Evolutionary conservation across 2,329 filamentous ascomycete species (phyloP).

Genomic region (Calonectria pauciramosa): DNA sequence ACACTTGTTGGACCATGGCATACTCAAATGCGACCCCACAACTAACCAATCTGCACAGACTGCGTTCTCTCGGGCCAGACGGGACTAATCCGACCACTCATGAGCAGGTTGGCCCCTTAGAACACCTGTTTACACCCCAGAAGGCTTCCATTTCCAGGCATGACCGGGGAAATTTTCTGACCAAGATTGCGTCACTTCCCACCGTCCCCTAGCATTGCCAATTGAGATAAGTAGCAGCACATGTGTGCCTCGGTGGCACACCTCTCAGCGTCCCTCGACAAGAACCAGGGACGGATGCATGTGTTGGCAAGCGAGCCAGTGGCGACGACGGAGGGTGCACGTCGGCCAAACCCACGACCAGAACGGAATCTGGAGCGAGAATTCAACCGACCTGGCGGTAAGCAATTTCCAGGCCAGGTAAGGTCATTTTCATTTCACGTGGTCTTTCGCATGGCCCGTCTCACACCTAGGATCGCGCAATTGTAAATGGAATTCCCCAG

Average conservation of each 20-base stretch:
- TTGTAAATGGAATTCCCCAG: background rate
- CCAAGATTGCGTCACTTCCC: conserved; percentile 20
- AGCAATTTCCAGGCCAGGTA: background rate
- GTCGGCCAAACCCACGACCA: background rate
- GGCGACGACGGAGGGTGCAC: background rate
- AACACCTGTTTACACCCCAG: conserved; percentile 22
- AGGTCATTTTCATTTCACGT: background rate
- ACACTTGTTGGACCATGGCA: background rate
- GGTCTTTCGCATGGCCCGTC: background rate
- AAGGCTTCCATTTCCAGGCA: conserved; percentile 20
- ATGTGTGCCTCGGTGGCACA: background rate
- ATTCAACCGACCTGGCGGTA: background rate
- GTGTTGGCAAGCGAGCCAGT: conserved; percentile 15
- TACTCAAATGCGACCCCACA: conserved; percentile 19
- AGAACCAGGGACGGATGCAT: background rate
- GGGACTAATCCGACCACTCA: conserved; percentile 29
- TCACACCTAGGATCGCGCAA: background rate
- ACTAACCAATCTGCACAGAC: conserved; percentile 16
- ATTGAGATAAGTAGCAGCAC: background rate
- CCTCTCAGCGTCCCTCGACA: background rate
- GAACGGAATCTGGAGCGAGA: background rate
- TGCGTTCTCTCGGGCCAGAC: conserved; percentile 17
- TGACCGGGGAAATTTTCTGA: conserved; percentile 1
- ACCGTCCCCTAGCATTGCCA: background rate
- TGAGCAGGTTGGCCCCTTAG: conserved; percentile 17